phyloP scores from a whole-genome alignment of 2,329 filamentous ascomycete species.

The Penicillium sp. region DNA sequence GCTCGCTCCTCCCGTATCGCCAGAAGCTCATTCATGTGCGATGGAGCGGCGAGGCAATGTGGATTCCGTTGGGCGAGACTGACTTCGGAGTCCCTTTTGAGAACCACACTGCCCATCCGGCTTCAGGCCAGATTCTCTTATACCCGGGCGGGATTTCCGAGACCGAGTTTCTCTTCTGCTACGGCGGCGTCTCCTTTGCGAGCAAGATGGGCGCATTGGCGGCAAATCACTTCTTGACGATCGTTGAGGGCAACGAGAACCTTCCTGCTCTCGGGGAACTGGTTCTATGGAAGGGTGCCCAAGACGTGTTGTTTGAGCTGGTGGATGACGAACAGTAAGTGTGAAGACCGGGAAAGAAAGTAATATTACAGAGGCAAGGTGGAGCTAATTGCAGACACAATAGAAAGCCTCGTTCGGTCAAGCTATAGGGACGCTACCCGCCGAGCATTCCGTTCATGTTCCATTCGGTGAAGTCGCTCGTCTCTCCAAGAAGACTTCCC shows the following conservation, averaged over 20 bases:
- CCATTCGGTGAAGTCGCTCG: slow-evolving; percentile 8
- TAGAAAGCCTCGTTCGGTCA: too few relatives aligned
- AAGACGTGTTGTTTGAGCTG: slow-evolving; percentile 25
- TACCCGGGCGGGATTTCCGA: slow-evolving; percentile 25
- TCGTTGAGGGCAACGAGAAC: slow-evolving; percentile 23
- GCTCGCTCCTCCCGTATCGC: slow-evolving; percentile 21
- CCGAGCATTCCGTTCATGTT: slow-evolving; percentile 2
- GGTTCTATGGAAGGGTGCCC: slow-evolving; percentile 26
- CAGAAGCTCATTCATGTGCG: slow-evolving; percentile 28
- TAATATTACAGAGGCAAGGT: too few relatives aligned
- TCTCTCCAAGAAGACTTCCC: slow-evolving; percentile 10
- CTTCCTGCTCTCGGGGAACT: slow-evolving; percentile 19
- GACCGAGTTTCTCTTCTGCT: slow-evolving; percentile 25
- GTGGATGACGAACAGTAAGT: slow-evolving; percentile 17
- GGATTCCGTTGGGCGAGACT: slow-evolving; percentile 26
- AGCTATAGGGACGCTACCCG: background rate
- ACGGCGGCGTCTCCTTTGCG: slow-evolving; percentile 23
- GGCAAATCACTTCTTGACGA: slow-evolving; percentile 27
- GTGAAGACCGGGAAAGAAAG: background rate
- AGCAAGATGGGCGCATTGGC: slow-evolving; percentile 27
- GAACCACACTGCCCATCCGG: slow-evolving; percentile 25
- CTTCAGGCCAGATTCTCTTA: slow-evolving; percentile 22
- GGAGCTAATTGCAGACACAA: too few relatives aligned
- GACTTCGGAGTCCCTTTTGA: slow-evolving; percentile 23
- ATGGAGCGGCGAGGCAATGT: slow-evolving; percentile 27